These are phyloP conservation scores for Colletotrichum scovillei DNA, from an alignment of 2,329 filamentous ascomycete species.

Conservation along the genomic window DNA sequence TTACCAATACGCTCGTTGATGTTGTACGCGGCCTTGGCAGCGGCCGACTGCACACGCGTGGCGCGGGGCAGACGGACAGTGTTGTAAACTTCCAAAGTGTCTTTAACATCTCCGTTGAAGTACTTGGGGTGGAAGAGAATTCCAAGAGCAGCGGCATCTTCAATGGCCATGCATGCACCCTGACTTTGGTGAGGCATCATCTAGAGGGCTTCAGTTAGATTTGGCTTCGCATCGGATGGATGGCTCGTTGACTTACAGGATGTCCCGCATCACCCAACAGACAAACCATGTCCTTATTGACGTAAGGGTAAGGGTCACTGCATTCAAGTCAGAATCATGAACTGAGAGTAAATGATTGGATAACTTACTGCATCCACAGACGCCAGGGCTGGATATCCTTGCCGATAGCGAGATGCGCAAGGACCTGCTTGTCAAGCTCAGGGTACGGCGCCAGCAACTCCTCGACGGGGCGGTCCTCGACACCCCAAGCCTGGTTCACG, in stretches of 20 bases:
- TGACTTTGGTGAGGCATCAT: slow-evolving; percentile 72
- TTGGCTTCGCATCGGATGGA: not conserved
- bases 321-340: not conserved
- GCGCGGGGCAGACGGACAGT: slow-evolving; percentile 64
- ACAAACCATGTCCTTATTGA: slow-evolving; percentile 62
- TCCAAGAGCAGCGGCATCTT: slow-evolving; percentile 72
- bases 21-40: slow-evolving; percentile 68
- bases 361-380: slow-evolving; percentile 67
- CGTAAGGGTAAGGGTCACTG: slow-evolving; percentile 64
- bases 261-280: slow-evolving; percentile 75
- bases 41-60: slow-evolving; percentile 66
- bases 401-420: slow-evolving; percentile 67
- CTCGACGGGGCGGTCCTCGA: slow-evolving; percentile 62
- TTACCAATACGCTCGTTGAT: slow-evolving; percentile 72
- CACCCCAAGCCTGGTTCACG: slow-evolving; percentile 69
- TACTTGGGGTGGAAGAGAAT: slow-evolving; percentile 65
- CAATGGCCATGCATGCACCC: slow-evolving; percentile 76
- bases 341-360: not conserved
- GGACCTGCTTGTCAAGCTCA: slow-evolving; percentile 67
- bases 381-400: slow-evolving; percentile 74
- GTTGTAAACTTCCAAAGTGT: slow-evolving; percentile 62
- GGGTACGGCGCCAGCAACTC: slow-evolving; percentile 72
- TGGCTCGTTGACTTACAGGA: slow-evolving; percentile 56
- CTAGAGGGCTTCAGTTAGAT: slow-evolving; percentile 2
- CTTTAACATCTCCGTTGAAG: slow-evolving; percentile 59